phyloP scores from a whole-genome alignment of 2,329 filamentous ascomycete species.

The Cladosporium sp. region DNA sequence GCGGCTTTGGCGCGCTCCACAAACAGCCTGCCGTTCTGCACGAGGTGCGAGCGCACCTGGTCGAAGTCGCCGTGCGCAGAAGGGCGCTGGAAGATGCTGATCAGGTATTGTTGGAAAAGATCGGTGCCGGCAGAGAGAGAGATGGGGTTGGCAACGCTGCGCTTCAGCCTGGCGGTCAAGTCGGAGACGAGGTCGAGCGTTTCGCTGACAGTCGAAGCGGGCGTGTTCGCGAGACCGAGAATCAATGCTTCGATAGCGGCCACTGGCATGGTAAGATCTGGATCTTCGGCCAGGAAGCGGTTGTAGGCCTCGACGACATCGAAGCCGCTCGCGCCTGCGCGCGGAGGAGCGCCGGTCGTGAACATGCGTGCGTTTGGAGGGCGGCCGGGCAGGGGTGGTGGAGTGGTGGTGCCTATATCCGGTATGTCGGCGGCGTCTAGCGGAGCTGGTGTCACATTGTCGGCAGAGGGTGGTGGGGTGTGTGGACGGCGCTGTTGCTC shows the following conservation, averaged over 20 bases:
- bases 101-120: slow-evolving; percentile 90
- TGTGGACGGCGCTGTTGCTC: background rate
- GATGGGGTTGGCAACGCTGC: slow-evolving; percentile 78
- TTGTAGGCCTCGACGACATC: slow-evolving; percentile 64
- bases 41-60: slow-evolving; percentile 73
- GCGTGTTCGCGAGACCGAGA: slow-evolving; percentile 72
- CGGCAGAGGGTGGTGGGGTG: background rate
- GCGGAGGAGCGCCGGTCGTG: slow-evolving; percentile 8
- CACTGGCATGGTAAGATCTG: slow-evolving; percentile 90
- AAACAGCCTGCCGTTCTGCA: slow-evolving; percentile 82
- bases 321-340: slow-evolving; percentile 23
- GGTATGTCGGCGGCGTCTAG: background rate
- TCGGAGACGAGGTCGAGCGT: slow-evolving; percentile 80
- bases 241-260: slow-evolving; percentile 92
- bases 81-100: slow-evolving; percentile 62
- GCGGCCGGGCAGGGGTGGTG: slow-evolving; percentile 10
- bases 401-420: background rate
- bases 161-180: slow-evolving; percentile 73
- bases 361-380: slow-evolving; percentile 12
- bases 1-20: slow-evolving; percentile 81
- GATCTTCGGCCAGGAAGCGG: slow-evolving; percentile 61
- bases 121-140: slow-evolving; percentile 91
- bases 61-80: slow-evolving; percentile 63
- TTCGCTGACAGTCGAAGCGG: slow-evolving; percentile 85
- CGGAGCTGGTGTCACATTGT: background rate